phyloP scores from a whole-genome alignment of 2,329 filamentous ascomycete species.

The Fusarium incarnatum region DNA sequence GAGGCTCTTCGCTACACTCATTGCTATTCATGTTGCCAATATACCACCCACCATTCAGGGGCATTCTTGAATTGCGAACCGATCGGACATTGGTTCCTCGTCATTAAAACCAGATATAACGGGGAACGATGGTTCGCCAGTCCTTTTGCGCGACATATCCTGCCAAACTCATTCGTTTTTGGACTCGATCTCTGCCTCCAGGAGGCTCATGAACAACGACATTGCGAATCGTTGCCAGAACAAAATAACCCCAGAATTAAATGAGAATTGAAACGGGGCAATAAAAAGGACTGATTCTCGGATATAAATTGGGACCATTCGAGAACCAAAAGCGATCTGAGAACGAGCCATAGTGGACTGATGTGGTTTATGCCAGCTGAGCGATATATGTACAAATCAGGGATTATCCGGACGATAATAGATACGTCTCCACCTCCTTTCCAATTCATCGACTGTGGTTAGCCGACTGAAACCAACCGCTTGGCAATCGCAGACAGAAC shows the following conservation, averaged over 20 bases:
- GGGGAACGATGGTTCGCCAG: too few relatives aligned
- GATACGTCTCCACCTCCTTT: background rate
- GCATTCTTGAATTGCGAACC: too few relatives aligned
- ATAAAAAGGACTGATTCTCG: background rate
- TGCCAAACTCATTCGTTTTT: background rate
- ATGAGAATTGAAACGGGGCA: background rate
- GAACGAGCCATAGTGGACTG: background rate
- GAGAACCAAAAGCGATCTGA: background rate
- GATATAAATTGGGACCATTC: background rate
- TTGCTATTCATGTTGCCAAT: background rate
- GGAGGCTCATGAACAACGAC: background rate
- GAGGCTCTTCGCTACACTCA: background rate
- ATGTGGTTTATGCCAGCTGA: background rate
- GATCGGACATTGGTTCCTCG: too few relatives aligned
- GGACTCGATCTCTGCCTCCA: background rate
- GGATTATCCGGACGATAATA: background rate
- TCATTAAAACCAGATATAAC: too few relatives aligned
- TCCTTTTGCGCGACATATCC: too few relatives aligned
- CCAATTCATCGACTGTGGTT: background rate
- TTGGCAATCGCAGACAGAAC: background rate
- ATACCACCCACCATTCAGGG: too few relatives aligned
- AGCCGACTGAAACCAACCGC: background rate
- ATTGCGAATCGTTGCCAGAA: background rate
- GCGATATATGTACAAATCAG: background rate
- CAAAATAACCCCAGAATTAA: background rate